phyloP scores from a whole-genome alignment of 2,329 filamentous ascomycete species.

The Penicillium fuscoglaucum region DNA sequence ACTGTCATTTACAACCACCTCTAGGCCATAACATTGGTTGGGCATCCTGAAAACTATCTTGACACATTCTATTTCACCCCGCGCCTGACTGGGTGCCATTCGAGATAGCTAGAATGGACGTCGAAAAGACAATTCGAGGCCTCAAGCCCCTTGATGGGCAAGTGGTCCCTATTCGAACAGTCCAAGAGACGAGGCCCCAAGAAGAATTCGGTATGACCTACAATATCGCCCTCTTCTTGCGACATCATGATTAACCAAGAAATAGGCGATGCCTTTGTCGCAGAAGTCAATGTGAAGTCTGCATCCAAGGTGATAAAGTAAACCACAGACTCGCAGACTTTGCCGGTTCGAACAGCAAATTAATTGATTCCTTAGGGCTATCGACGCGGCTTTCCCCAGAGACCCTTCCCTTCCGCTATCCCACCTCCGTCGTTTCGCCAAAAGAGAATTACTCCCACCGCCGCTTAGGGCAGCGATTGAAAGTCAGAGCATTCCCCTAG shows the following conservation, averaged over 20 bases:
- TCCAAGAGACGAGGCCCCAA: slow-evolving; percentile 44
- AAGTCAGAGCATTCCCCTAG: slow-evolving; percentile 14
- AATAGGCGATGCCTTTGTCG: slow-evolving; percentile 45
- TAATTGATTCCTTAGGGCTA: slow-evolving; percentile 32
- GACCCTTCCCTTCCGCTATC: slow-evolving; percentile 33
- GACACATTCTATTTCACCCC: not conserved
- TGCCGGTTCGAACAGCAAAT: not conserved
- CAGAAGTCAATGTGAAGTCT: slow-evolving; percentile 46
- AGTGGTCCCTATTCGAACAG: slow-evolving; percentile 44
- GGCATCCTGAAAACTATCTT: not conserved
- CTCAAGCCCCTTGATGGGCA: slow-evolving; percentile 36
- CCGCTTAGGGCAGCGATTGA: slow-evolving; percentile 28
- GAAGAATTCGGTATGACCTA: slow-evolving; percentile 43
- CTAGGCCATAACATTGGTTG: not conserved
- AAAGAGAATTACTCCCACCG: slow-evolving; percentile 37
- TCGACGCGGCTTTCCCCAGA: slow-evolving; percentile 40
- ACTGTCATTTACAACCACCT: not conserved
- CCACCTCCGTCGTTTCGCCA: slow-evolving; percentile 47
- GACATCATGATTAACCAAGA: slow-evolving; percentile 15
- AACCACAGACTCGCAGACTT: slow-evolving; percentile 6
- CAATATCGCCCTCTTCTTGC: not conserved
- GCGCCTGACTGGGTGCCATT: not conserved
- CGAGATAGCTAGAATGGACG: slow-evolving; percentile 22
- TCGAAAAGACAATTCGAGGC: slow-evolving; percentile 23
- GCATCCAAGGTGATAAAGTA: slow-evolving; percentile 48